Percentiles rank a stretch among this genome's conserved stretches.
These are phyloP conservation scores for Eudorina sp. DNA, from an alignment of 139 green algal genomes.

Conservation along the genomic window DNA sequence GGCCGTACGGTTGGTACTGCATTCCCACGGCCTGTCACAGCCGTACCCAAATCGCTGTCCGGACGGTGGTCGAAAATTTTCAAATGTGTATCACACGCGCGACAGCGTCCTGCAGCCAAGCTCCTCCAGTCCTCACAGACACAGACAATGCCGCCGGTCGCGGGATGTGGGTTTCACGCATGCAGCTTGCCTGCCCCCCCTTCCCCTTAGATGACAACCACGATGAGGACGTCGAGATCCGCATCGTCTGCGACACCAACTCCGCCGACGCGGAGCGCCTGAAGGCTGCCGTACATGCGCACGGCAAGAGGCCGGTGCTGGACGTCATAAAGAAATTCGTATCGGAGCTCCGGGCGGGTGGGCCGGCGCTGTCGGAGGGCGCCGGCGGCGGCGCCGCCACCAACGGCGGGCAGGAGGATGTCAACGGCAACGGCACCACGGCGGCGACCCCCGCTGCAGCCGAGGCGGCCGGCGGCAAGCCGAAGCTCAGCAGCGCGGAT, in stretches of 20 bases:
- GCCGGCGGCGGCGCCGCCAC: not conserved
- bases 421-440: constrained; percentile 12
- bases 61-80: no score
- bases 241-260: constrained; percentile 38
- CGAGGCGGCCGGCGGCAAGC: not conserved
- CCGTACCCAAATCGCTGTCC: no score
- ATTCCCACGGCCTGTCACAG: no score
- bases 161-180: no score
- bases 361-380: constrained; percentile 33
- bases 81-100: no score
- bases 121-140: no score
- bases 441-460: constrained; percentile 3
- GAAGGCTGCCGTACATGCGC: constrained; percentile 42
- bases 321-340: constrained; percentile 71
- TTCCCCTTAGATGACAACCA: constrained; percentile 86
- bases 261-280: constrained; percentile 12
- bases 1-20: no score
- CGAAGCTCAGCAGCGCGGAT: constrained; percentile 17
- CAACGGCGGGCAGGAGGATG: not conserved
- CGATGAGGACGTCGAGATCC: constrained; percentile 91
- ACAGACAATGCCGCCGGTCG: no score
- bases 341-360: constrained; percentile 76
- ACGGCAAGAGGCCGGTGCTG: constrained; percentile 62
- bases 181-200: no score
- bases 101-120: no score